Evolutionary conservation across 2,329 filamentous ascomycete species (phyloP), one percentile per base, ranked within the genome.

Genomic region (Exophiala bonariae): DNA sequence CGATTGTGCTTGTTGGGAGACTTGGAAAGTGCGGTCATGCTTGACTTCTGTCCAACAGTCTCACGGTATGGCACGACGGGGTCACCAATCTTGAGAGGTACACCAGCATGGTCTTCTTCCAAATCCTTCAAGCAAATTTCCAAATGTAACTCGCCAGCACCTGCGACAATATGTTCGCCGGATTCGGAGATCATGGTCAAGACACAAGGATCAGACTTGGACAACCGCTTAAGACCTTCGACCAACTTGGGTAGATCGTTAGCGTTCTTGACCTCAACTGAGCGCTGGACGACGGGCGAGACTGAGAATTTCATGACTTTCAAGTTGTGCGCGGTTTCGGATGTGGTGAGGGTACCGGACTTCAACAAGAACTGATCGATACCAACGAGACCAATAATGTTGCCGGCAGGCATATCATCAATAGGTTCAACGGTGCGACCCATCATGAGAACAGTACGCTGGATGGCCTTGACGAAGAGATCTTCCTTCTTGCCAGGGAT

Each of bases 271-370:
- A 96, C 92, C 79, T 96, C 89, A 68, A 99, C 93, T 75, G 93
- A 96, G 64, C 92, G 92, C 79, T 87, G 92, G 61, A 99, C 93
- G 78, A 99, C 93, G 66, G 93, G 93, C 53, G 93, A 97, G 73
- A 99, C 93, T 69, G 93, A 99, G 87, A 99, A 99, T 83, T 96
- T 97, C 93, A 99, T 99, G 79, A 99, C 93, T 87, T 97, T 97
- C 68, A 99, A 80, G 86, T 99, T 99, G 87, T 99, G 93, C 72
- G 93, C 92, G 60, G 89, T 95, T 63, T 99, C 93, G 71, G 82
- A 85, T 72, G 92, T 97, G 77, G 91, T 96, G 66, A 99, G 87
- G 68, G 93, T 99, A 87, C 93, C 93, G 73, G 93, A 97, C 87
- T 99, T 99, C 81, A 99, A 90, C 82, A 99, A 82, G 89, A 97